Percentiles rank a stretch among this genome's conserved stretches.
Conservation (phyloP, 441 rosid species). For the Heliophila coronopifolia region DNA sequence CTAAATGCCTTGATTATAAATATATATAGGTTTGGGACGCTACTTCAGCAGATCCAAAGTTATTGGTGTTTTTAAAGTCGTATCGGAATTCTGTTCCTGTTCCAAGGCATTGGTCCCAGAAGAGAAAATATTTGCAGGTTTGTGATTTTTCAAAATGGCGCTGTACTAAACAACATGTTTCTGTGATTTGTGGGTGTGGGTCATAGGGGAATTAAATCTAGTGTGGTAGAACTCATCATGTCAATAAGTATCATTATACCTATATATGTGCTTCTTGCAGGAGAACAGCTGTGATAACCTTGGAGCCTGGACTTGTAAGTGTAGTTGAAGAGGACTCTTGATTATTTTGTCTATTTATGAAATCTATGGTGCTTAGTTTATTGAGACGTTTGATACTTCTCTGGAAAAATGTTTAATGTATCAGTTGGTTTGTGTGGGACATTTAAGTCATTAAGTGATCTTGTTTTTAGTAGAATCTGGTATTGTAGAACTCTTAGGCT, state of each 20-base stretch:
- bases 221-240: conserved; percentile 57
- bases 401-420: not conserved
- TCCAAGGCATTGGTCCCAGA: conserved; percentile 99
- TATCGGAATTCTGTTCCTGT: conserved; percentile 94
- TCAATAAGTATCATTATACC: conserved; percentile 89
- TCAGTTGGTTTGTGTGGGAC: conserved; percentile 18
- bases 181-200: conserved; percentile 43
- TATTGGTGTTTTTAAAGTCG: conserved; percentile 87
- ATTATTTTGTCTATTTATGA: conserved; percentile 33
- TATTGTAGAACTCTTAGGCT: conserved; percentile 8
- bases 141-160: conserved; percentile 29
- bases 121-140: conserved; percentile 98
- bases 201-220: conserved; percentile 37
- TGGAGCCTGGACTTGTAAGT: conserved; percentile 99
- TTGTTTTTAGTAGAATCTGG: conserved; percentile 8
- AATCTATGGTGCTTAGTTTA: conserved; percentile 16
- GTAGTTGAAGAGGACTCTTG: conserved; percentile 50
- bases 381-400: not conserved
- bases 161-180: conserved; percentile 30
- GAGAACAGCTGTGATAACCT: conserved; percentile 74
- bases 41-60: conserved; percentile 88
- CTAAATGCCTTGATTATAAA: too few relatives aligned
- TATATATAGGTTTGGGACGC: conserved; percentile 99
- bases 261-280: conserved; percentile 99
- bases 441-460: not conserved